Evolutionary conservation across 2,329 filamentous ascomycete species (phyloP).

Genomic region (Chrysoporthe cubensis): DNA sequence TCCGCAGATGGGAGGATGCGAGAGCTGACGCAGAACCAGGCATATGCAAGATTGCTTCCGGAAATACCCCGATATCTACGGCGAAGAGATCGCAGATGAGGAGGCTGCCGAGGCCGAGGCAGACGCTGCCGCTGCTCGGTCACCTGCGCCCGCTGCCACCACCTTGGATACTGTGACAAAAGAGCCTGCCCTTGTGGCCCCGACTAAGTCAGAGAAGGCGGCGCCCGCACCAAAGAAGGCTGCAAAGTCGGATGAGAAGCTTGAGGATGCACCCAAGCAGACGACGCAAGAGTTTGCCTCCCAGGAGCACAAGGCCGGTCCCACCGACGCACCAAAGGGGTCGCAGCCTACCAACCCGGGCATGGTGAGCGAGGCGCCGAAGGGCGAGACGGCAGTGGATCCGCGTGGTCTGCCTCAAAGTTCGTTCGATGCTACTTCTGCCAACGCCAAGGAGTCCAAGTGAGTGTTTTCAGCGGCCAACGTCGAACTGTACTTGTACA

Average conservation of each 20-base stretch:
- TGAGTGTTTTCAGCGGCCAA: background rate
- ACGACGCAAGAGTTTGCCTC: background rate
- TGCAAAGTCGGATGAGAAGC: background rate
- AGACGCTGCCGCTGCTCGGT: slow-evolving; percentile 19
- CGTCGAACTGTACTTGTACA: slow-evolving; percentile 31
- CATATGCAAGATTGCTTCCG: slow-evolving; percentile 98
- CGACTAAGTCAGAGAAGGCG: slow-evolving; percentile 11
- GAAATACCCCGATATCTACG: slow-evolving; percentile 89
- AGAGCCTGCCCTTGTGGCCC: slow-evolving; percentile 5
- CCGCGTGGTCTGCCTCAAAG: slow-evolving; percentile 32
- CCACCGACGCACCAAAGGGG: slow-evolving; percentile 15
- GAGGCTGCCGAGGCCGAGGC: slow-evolving; percentile 47
- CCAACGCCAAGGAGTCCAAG: slow-evolving; percentile 34
- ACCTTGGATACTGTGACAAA: slow-evolving; percentile 24
- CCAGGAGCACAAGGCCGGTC: background rate
- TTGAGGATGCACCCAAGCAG: slow-evolving; percentile 8
- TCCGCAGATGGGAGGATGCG: background rate
- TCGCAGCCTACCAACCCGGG: background rate
- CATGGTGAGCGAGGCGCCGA: background rate
- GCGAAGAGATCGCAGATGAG: slow-evolving; percentile 82
- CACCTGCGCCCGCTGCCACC: slow-evolving; percentile 1
- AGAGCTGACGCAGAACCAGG: slow-evolving; percentile 51
- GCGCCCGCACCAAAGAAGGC: background rate
- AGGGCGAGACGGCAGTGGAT: slow-evolving; percentile 20
- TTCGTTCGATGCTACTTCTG: slow-evolving; percentile 39